phyloP scores from a whole-genome alignment of 768 basidiomycete genomes.

The Lepiota brunneoincarnata region DNA sequence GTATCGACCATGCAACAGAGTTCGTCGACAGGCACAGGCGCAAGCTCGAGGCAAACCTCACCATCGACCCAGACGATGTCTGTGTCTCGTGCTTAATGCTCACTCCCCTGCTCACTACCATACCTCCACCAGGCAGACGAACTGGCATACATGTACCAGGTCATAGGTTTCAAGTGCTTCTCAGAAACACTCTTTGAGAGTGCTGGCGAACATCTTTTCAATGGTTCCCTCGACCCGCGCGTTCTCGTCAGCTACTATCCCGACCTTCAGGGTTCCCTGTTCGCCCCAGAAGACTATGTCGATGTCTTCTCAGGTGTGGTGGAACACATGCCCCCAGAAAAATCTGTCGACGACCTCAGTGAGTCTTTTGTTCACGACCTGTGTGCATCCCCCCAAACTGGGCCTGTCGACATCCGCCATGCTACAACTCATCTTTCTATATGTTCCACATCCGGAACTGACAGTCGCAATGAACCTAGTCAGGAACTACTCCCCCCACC shows the following conservation, averaged over 20 bases:
- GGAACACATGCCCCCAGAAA: constrained; percentile 66
- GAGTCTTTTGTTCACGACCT: constrained; percentile 41
- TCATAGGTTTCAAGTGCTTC: constrained; percentile 78
- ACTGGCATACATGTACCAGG: constrained; percentile 76
- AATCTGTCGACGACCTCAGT: constrained; percentile 83
- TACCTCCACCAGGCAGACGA: constrained; percentile 50
- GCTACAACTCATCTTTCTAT: constrained; percentile 22
- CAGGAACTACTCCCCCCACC: constrained; percentile 87
- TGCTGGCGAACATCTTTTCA: constrained; percentile 74
- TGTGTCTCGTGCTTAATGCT: background rate
- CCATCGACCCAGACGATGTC: constrained; percentile 57
- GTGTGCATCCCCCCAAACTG: background rate
- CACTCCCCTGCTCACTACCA: background rate
- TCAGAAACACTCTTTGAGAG: constrained; percentile 80
- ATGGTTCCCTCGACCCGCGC: constrained; percentile 82
- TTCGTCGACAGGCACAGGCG: constrained; percentile 60
- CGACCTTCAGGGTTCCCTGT: constrained; percentile 66
- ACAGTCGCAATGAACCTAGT: constrained; percentile 89
- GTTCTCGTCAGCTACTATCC: constrained; percentile 80
- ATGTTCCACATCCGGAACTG: constrained; percentile 46
- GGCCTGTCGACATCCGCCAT: background rate
- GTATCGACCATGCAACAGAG: constrained; percentile 60
- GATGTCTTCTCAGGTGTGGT: constrained; percentile 76
- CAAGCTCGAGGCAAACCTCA: constrained; percentile 51
- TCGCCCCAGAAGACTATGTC: constrained; percentile 49